Evolutionary conservation across 2,329 filamentous ascomycete genomes (phyloP).

Genomic region (Dryadomyces sulphureus): DNA sequence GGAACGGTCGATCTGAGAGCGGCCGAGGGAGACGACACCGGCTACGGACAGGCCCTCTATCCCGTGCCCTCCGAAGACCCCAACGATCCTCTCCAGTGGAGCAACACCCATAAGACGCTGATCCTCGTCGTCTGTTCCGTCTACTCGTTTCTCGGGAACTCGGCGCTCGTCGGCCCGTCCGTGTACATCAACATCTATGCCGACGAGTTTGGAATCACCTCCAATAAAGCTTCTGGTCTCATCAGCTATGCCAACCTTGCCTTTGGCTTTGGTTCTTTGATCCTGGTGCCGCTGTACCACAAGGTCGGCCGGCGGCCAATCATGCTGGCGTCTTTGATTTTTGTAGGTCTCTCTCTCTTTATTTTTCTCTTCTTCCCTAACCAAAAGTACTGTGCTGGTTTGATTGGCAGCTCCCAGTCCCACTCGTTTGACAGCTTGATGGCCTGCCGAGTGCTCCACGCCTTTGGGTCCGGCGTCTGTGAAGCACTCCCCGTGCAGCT

Average conservation of each 20-base stretch:
- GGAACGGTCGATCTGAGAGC: conserved; percentile 18
- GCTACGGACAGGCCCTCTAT: conserved; percentile 43
- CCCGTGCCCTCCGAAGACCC: conserved; percentile 46
- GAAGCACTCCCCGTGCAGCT: conserved; percentile 30
- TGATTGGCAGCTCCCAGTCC: conserved; percentile 23
- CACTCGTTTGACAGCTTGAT: conserved; percentile 22
- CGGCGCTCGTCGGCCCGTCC: conserved; percentile 38
- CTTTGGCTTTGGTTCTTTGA: conserved; percentile 41
- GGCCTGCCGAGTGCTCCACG: conserved; percentile 23
- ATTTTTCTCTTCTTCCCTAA: background rate
- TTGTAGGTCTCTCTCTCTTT: conserved; percentile 14
- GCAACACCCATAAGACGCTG: conserved; percentile 36
- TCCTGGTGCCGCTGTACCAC: conserved; percentile 43
- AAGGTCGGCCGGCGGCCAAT: conserved; percentile 28
- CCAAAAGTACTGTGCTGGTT: conserved; percentile 23
- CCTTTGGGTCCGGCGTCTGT: conserved; percentile 26
- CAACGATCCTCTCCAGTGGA: conserved; percentile 46
- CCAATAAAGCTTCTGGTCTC: conserved; percentile 35
- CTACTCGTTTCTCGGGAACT: conserved; percentile 45
- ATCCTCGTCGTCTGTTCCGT: conserved; percentile 38
- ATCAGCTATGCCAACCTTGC: conserved; percentile 46
- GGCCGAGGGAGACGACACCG: conserved; percentile 41
- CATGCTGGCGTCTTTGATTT: conserved; percentile 24
- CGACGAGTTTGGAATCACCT: conserved; percentile 33
- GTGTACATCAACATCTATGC: conserved; percentile 43